phyloP scores from a whole-genome alignment of 805 yeast species.

The Sungouiella blattae region DNA sequence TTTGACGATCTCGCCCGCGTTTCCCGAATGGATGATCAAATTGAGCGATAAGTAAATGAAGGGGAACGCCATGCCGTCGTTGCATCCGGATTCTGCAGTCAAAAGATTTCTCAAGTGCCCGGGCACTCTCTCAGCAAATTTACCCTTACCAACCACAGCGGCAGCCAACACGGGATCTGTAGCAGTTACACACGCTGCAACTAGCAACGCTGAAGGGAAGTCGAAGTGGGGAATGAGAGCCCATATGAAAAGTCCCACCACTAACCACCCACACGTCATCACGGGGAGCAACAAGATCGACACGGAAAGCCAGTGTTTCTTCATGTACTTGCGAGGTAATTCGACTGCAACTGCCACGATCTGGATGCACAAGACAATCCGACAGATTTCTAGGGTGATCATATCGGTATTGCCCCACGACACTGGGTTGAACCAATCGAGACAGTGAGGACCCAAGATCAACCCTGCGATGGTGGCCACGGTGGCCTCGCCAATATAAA shows the following conservation, averaged over 20 bases:
- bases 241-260: conserved; percentile 79
- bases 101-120: conserved; percentile 85
- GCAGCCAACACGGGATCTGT: conserved; percentile 95
- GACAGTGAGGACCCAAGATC: conserved; percentile 83
- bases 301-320: conserved; percentile 77
- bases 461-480: conserved; percentile 83
- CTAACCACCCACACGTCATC: conserved; percentile 87
- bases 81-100: conserved; percentile 85
- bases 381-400: conserved; percentile 77
- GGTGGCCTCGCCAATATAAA: conserved; percentile 89
- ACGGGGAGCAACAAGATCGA: conserved; percentile 73
- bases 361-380: conserved; percentile 81
- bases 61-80: conserved; percentile 96
- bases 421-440: conserved; percentile 78
- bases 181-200: conserved; percentile 88
- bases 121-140: conserved; percentile 85
- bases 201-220: conserved; percentile 67
- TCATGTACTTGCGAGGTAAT: conserved; percentile 84
- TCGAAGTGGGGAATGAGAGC: conserved; percentile 66
- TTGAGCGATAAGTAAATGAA: conserved; percentile 71
- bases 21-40: conserved; percentile 61
- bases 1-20: conserved; percentile 65
- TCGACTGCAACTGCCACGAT: conserved; percentile 95
- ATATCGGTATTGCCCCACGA: conserved; percentile 84
- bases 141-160: conserved; percentile 92